Evolutionary conservation across 2,329 filamentous ascomycete genomes (phyloP).

Genomic region (Colletotrichum sansevieriae): DNA sequence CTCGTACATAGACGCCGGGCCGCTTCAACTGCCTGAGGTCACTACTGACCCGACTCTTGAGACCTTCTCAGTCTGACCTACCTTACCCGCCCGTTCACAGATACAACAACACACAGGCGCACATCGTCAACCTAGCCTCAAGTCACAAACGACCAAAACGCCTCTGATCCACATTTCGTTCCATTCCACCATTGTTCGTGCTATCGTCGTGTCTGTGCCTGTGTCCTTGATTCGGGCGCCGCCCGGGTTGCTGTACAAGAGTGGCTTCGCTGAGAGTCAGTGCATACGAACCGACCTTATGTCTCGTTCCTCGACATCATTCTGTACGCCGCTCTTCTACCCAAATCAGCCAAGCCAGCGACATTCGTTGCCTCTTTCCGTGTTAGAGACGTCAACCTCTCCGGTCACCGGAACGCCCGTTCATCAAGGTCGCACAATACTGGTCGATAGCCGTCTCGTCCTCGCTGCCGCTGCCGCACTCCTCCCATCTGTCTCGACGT

Average conservation of each 20-base stretch:
- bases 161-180: conserved; percentile 29
- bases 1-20: conserved; percentile 18
- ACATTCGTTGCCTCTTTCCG: conserved; percentile 20
- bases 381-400: background rate
- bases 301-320: conserved; percentile 1
- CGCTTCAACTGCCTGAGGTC: background rate
- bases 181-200: conserved; percentile 26
- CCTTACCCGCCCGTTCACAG: conserved; percentile 1
- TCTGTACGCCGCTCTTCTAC: conserved; percentile 1
- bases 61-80: background rate
- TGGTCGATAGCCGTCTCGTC: conserved; percentile 19
- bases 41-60: background rate
- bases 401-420: conserved; percentile 15
- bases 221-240: conserved; percentile 21
- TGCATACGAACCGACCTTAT: conserved; percentile 18
- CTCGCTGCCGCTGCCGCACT: background rate
- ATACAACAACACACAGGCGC: conserved; percentile 21
- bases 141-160: conserved; percentile 22
- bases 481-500: background rate
- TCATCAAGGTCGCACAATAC: conserved; percentile 35
- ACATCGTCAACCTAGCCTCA: conserved; percentile 10
- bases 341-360: background rate
- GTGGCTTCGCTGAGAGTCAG: conserved; percentile 25
- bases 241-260: background rate
- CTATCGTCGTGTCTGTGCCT: conserved; percentile 27